Evolutionary conservation across 2,329 filamentous ascomycete species (phyloP).

Genomic region (Teratosphaeriaceae sp.): DNA sequence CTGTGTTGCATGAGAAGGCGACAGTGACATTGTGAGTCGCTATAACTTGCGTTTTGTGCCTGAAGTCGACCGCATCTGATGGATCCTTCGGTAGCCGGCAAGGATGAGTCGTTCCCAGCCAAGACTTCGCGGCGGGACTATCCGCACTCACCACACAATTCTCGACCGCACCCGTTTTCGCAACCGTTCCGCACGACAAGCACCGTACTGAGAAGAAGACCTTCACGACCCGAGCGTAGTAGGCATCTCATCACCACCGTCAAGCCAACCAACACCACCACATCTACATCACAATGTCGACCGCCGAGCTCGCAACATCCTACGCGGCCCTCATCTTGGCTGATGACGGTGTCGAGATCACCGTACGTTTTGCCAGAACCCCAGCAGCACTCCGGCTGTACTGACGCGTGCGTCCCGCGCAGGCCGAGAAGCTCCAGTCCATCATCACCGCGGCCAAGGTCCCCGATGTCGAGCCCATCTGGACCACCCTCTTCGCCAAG

Average conservation of each 20-base stretch:
- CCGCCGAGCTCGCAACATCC: constrained; percentile 91
- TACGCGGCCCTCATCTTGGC: constrained; percentile 99
- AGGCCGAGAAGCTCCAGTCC: constrained; percentile 97
- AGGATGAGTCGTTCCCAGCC: too few species aligned
- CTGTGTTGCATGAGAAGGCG: too few species aligned
- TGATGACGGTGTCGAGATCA: constrained; percentile 97
- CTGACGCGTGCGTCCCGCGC: constrained; percentile 10
- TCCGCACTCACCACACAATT: too few species aligned
- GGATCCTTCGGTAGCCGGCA: too few species aligned
- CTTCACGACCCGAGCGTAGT: constrained; percentile 30
- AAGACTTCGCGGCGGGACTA: too few species aligned
- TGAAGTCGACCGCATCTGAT: too few species aligned
- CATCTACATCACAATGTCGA: constrained; percentile 66
- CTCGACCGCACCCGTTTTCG: too few species aligned
- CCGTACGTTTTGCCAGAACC: constrained; percentile 71
- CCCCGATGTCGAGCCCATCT: constrained; percentile 95
- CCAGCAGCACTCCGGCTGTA: background rate
- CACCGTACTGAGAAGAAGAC: constrained; percentile 31
- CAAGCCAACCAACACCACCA: constrained; percentile 5
- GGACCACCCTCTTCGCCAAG: constrained; percentile 97
- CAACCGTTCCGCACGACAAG: too few species aligned
- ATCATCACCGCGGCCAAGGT: constrained; percentile 89
- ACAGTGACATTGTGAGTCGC: too few species aligned
- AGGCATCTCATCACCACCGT: constrained; percentile 28
- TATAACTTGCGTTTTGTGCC: too few species aligned